Evolutionary conservation across 1,139 yeast species (phyloP).

Genomic region (Pichiaceae sp.): DNA sequence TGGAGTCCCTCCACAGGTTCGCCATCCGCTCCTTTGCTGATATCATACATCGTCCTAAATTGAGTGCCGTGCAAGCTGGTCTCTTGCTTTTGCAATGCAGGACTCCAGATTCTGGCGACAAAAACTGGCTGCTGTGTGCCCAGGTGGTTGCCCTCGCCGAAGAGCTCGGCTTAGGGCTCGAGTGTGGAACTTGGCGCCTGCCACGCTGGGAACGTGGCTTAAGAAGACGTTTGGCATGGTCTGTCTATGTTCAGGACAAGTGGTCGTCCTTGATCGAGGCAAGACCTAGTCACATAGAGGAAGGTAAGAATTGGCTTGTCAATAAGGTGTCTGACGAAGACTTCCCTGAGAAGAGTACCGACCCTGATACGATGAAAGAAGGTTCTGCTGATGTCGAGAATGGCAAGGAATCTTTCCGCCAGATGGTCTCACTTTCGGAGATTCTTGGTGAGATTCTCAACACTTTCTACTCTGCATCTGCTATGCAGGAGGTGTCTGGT

Average conservation of each 20-base stretch:
- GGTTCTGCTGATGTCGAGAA: slow-evolving; percentile 64
- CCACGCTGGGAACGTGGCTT: slow-evolving; percentile 92
- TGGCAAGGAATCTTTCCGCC: slow-evolving; percentile 64
- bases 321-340: slow-evolving; percentile 58
- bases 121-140: slow-evolving; percentile 81
- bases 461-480: slow-evolving; percentile 61
- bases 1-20: slow-evolving; percentile 50
- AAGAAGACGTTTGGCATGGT: slow-evolving; percentile 85
- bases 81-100: slow-evolving; percentile 60
- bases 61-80: slow-evolving; percentile 79
- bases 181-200: slow-evolving; percentile 79
- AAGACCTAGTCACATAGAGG: slow-evolving; percentile 66
- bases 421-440: slow-evolving; percentile 58
- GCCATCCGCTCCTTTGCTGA: slow-evolving; percentile 47
- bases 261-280: slow-evolving; percentile 78
- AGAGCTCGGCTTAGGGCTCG: slow-evolving; percentile 77
- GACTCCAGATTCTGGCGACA: slow-evolving; percentile 38
- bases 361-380: slow-evolving; percentile 30
- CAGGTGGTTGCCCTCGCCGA: slow-evolving; percentile 83
- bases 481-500: slow-evolving; percentile 46
- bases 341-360: slow-evolving; percentile 61
- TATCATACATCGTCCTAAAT: slow-evolving; percentile 62
- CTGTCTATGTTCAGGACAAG: slow-evolving; percentile 81
- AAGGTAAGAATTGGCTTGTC: slow-evolving; percentile 64
- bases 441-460: slow-evolving; percentile 68